Conservation (phyloP, 768 basidiomycete genomes). For the Suillus clintonianus region DNA sequence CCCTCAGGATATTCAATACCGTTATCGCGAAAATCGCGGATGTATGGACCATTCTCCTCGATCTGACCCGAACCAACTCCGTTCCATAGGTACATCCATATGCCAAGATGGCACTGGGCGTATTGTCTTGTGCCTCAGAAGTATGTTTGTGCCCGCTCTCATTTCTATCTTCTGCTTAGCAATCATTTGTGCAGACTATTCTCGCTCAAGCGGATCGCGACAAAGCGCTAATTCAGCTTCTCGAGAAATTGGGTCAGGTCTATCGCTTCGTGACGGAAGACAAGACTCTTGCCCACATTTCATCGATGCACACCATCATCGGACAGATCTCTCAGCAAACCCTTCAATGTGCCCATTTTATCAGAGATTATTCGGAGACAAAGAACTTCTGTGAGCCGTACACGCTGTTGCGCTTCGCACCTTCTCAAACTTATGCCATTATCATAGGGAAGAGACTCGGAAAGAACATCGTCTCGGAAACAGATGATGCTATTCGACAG, state of each 20-base stretch:
- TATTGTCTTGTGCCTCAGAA: not conserved
- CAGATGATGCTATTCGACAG: not conserved
- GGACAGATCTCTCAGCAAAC: slow-evolving; percentile 13
- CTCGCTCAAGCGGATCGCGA: slow-evolving; percentile 4
- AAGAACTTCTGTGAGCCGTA: slow-evolving; percentile 20
- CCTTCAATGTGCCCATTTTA: slow-evolving; percentile 27
- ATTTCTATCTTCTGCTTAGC: not conserved
- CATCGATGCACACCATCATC: not conserved
- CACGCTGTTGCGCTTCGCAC: not conserved
- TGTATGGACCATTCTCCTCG: not conserved
- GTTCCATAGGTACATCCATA: slow-evolving; percentile 7
- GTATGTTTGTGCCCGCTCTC: not conserved
- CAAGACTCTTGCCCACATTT: not conserved
- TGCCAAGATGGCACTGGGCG: slow-evolving; percentile 3
- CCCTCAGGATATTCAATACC: not conserved
- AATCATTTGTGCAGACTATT: not conserved
- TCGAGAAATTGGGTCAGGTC: not conserved
- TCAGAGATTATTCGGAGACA: slow-evolving; percentile 23
- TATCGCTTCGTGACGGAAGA: slow-evolving; percentile 1
- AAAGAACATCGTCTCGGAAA: not conserved
- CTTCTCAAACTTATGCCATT: not conserved
- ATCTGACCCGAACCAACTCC: not conserved
- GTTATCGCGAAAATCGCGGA: not conserved
- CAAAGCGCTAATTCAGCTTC: not conserved
- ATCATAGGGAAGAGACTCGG: not conserved